Percentiles rank a stretch among this genome's conserved stretches.
Evolutionary conservation across 129 eudicot species (phyloP).

Genomic region (Helianthus tuberosus): DNA sequence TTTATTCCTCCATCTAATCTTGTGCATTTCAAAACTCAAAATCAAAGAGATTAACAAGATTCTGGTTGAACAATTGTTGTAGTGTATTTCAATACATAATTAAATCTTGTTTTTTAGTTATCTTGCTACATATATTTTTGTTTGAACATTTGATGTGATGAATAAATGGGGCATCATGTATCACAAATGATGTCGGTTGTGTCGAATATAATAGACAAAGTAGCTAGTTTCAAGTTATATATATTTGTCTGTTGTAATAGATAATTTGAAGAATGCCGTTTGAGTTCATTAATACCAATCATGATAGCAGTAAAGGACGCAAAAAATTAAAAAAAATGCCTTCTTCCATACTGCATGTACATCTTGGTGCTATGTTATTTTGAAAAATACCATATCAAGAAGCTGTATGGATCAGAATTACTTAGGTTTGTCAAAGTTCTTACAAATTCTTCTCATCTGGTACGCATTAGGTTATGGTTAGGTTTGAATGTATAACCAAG

Average conservation of each 20-base stretch:
- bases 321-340: not conserved
- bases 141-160: not conserved
- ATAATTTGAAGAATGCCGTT: not conserved
- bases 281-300: not conserved
- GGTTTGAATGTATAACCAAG: not conserved
- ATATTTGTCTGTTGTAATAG: slow-evolving; percentile 19
- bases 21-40: slow-evolving; percentile 33
- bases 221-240: slow-evolving; percentile 16
- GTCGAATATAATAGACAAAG: slow-evolving; percentile 2
- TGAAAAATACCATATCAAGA: not conserved
- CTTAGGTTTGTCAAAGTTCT: not conserved
- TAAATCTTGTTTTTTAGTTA: not conserved
- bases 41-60: slow-evolving; percentile 30
- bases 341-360: not conserved
- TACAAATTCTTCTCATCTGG: not conserved
- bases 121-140: slow-evolving; percentile 1
- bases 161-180: slow-evolving; percentile 20
- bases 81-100: slow-evolving; percentile 19
- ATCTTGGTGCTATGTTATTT: not conserved
- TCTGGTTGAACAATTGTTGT: slow-evolving; percentile 6
- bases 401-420: not conserved
- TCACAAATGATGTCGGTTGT: not conserved
- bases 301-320: slow-evolving; percentile 7
- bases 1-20: slow-evolving; percentile 26
- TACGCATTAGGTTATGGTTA: not conserved